A percentile compares a stretch with the other conserved stretches of the same genome.
Conservation (phyloP, 2,329 filamentous ascomycete species). For the Rhytidhysteron rufulum region DNA sequence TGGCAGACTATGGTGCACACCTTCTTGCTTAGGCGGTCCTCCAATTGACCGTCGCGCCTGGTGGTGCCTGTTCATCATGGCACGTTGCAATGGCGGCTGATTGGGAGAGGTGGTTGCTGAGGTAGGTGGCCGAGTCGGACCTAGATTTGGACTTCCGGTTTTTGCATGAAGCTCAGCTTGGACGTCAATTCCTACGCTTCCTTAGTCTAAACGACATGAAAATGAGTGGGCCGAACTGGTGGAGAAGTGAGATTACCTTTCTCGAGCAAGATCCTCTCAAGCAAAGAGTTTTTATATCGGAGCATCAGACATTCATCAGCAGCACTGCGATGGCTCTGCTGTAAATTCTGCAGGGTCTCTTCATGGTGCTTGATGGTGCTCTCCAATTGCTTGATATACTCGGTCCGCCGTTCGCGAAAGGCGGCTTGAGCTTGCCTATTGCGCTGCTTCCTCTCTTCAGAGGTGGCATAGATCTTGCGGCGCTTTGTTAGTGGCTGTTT, state of each 20-base stretch:
- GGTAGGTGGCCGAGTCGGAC: slow-evolving; percentile 54
- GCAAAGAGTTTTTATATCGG: slow-evolving; percentile 94
- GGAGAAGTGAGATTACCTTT: slow-evolving; percentile 63
- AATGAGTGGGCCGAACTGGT: too few relatives aligned
- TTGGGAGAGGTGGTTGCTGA: slow-evolving; percentile 52
- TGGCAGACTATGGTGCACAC: slow-evolving; percentile 36
- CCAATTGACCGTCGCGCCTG: slow-evolving; percentile 68
- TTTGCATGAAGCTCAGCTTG: slow-evolving; percentile 93
- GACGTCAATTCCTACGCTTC: slow-evolving; percentile 89
- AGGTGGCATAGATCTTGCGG: slow-evolving; percentile 91
- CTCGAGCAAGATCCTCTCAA: slow-evolving; percentile 92
- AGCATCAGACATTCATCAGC: slow-evolving; percentile 98
- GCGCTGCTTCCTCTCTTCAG: slow-evolving; percentile 95
- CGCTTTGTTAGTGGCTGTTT: slow-evolving; percentile 38
- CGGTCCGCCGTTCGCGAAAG: slow-evolving; percentile 91
- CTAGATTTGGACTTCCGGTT: slow-evolving; percentile 79
- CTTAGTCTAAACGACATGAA: too few relatives aligned
- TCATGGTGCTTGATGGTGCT: slow-evolving; percentile 97
- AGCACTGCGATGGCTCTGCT: slow-evolving; percentile 89
- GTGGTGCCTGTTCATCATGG: slow-evolving; percentile 72
- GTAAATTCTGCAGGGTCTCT: slow-evolving; percentile 84
- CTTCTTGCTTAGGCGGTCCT: slow-evolving; percentile 70
- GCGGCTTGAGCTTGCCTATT: slow-evolving; percentile 93
- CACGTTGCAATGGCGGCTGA: slow-evolving; percentile 67
- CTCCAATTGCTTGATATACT: slow-evolving; percentile 99